Evolutionary conservation across 176 grass and related monocot species (phyloP).

Genomic region (Paspalum notatum): DNA sequence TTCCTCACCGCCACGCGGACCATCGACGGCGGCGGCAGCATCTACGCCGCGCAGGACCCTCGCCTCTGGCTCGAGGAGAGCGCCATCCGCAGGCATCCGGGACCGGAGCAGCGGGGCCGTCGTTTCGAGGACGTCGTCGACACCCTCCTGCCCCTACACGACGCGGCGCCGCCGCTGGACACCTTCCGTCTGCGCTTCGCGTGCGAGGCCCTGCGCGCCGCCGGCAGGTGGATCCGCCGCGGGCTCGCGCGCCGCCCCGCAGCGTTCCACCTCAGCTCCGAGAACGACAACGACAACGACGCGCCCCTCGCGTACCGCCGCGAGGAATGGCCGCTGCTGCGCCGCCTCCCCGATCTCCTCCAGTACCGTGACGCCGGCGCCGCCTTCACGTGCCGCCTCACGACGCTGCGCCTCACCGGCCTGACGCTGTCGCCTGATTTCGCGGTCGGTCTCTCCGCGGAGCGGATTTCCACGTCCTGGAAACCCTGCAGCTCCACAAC

Average conservation of each 20-base stretch:
- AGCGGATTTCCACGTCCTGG: not conserved
- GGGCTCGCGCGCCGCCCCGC: not conserved
- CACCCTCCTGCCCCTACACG: not conserved
- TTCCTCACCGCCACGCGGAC: not conserved
- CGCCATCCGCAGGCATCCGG: too few relatives aligned
- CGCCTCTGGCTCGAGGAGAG: too few relatives aligned
- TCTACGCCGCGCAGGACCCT: too few relatives aligned
- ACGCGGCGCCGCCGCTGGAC: not conserved
- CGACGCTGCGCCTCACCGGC: not conserved
- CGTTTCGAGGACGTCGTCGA: conserved; percentile 33
- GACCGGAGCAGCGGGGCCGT: too few relatives aligned
- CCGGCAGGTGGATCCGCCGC: conserved; percentile 23
- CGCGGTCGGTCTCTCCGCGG: not conserved
- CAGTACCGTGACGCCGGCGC: too few relatives aligned
- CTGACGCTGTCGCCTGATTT: not conserved
- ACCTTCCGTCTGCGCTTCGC: conserved; percentile 10
- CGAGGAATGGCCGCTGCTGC: too few relatives aligned
- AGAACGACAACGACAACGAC: too few relatives aligned
- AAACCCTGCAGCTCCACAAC: not conserved
- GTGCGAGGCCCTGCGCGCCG: too few relatives aligned
- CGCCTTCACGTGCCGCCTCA: conserved; percentile 9
- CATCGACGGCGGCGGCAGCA: too few relatives aligned
- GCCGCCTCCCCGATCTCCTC: too few relatives aligned
- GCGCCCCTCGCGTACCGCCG: too few relatives aligned
- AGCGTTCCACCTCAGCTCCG: not conserved